Evolutionary conservation across 805 yeast species (phyloP).

Genomic region (Candida ascalaphidarum): DNA sequence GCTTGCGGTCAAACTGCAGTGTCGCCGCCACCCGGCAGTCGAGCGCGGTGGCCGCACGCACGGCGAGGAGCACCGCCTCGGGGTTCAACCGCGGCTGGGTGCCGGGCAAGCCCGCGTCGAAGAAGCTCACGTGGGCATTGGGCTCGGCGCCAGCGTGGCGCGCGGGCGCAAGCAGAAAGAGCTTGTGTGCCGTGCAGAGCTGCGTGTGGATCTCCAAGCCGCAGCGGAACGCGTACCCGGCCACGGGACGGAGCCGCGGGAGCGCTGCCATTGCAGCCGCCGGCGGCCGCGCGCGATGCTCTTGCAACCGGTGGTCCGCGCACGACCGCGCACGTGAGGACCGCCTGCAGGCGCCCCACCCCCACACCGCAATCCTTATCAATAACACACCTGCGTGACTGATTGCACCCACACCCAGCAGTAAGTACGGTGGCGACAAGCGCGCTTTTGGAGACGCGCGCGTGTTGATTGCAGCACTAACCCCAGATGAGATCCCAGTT

Average conservation of each 20-base stretch:
- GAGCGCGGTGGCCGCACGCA: conserved; percentile 66
- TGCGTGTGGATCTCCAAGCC: conserved; percentile 96
- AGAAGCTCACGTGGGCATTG: conserved; percentile 64
- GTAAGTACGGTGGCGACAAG: no score
- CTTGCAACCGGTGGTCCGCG: no score
- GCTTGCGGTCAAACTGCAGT: conserved; percentile 85
- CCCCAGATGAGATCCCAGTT: conserved; percentile 85
- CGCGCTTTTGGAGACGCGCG: no score
- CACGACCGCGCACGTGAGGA: no score
- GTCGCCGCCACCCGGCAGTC: conserved; percentile 44
- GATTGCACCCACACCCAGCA: no score
- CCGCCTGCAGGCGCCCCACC: no score
- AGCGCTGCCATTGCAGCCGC: no score
- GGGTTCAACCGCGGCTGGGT: conserved; percentile 78
- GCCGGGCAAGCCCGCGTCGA: conserved; percentile 87
- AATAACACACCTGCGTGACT: no score
- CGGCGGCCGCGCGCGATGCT: no score
- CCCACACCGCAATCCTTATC: no score
- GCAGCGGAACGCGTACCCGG: conserved; percentile 44
- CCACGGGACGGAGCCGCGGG: no score
- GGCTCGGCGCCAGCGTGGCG: conserved; percentile 38
- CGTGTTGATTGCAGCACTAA: no score
- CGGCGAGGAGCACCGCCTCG: conserved; percentile 62
- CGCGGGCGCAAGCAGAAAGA: conserved; percentile 59
- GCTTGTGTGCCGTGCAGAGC: conserved; percentile 60